A percentile compares a stretch with the other conserved stretches of the same genome.
Conservation (phyloP, 495 filamentous ascomycete genomes). For the Astrothelium subdiscretum region DNA sequence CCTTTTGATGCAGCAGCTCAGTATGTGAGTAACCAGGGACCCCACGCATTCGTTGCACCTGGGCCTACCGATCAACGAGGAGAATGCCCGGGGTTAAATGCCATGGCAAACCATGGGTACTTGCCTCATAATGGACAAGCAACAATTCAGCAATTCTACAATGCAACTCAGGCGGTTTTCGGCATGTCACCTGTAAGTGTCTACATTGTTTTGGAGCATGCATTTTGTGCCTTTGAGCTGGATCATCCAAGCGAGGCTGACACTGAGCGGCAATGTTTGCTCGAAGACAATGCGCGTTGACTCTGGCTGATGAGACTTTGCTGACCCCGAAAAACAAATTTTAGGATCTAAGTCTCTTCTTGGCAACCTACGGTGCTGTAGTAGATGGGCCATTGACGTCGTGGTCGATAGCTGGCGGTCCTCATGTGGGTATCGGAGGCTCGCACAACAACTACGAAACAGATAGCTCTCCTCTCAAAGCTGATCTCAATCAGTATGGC, state of each 20-base stretch:
- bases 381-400: conserved; percentile 34
- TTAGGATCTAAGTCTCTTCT: conserved; percentile 39
- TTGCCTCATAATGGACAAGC: conserved; percentile 42
- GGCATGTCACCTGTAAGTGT: conserved; percentile 20
- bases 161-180: conserved; percentile 19
- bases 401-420: conserved; percentile 24
- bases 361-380: conserved; percentile 39
- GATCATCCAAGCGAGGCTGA: too few species aligned
- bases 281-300: too few species aligned
- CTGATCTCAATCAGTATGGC: conserved; percentile 32
- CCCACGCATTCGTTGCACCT: conserved; percentile 20
- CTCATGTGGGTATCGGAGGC: conserved; percentile 37
- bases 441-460: conserved; percentile 47
- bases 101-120: conserved; percentile 38
- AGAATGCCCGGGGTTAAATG: background rate
- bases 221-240: too few species aligned
- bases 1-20: conserved; percentile 25
- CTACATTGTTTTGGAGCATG: conserved; percentile 8
- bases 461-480: conserved; percentile 43
- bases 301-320: too few species aligned
- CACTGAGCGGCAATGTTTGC: too few species aligned
- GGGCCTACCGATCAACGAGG: conserved; percentile 20
- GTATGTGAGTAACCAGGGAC: conserved; percentile 21
- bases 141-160: conserved; percentile 25
- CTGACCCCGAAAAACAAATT: too few species aligned